phyloP scores from a whole-genome alignment of 1,284 basidiomycete species.

The Puccinia coronata region DNA sequence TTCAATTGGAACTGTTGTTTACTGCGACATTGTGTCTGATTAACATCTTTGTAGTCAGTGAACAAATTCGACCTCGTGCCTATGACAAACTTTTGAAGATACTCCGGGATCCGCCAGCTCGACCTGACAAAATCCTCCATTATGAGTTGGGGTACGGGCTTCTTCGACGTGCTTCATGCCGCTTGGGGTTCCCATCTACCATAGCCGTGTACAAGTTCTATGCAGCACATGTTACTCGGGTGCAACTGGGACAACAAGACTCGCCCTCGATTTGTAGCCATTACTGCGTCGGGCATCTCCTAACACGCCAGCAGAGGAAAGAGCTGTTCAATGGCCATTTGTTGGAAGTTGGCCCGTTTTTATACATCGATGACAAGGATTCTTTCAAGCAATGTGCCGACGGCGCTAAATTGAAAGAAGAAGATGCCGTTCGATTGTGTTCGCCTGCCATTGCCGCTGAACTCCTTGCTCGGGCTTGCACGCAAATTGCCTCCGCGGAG shows the following conservation, averaged over 20 bases:
- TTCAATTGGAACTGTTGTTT: slow-evolving; percentile 70
- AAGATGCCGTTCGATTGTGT: slow-evolving; percentile 27
- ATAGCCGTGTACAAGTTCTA: slow-evolving; percentile 75
- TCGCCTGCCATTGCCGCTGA: slow-evolving; percentile 35
- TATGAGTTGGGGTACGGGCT: slow-evolving; percentile 67
- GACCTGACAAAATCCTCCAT: slow-evolving; percentile 62
- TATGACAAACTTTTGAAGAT: slow-evolving; percentile 85
- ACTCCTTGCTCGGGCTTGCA: slow-evolving; percentile 42
- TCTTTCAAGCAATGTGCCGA: slow-evolving; percentile 29
- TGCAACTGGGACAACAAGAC: neutral
- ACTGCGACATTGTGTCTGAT: slow-evolving; percentile 76
- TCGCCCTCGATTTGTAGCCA: slow-evolving; percentile 53
- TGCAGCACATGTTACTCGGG: slow-evolving; percentile 67
- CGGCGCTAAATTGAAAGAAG: slow-evolving; percentile 15
- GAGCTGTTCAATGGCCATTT: slow-evolving; percentile 72
- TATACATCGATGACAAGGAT: slow-evolving; percentile 20
- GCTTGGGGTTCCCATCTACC: slow-evolving; percentile 71
- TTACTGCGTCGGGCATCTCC: slow-evolving; percentile 61
- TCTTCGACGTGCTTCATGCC: slow-evolving; percentile 67
- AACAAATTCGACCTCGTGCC: slow-evolving; percentile 75
- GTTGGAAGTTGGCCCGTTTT: slow-evolving; percentile 52
- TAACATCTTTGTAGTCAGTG: slow-evolving; percentile 80
- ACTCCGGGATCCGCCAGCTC: slow-evolving; percentile 41
- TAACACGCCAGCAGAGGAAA: slow-evolving; percentile 69
- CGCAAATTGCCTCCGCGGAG: neutral